phyloP scores from a whole-genome alignment of 1,284 basidiomycete genomes.

The Xanthoconium separans region DNA sequence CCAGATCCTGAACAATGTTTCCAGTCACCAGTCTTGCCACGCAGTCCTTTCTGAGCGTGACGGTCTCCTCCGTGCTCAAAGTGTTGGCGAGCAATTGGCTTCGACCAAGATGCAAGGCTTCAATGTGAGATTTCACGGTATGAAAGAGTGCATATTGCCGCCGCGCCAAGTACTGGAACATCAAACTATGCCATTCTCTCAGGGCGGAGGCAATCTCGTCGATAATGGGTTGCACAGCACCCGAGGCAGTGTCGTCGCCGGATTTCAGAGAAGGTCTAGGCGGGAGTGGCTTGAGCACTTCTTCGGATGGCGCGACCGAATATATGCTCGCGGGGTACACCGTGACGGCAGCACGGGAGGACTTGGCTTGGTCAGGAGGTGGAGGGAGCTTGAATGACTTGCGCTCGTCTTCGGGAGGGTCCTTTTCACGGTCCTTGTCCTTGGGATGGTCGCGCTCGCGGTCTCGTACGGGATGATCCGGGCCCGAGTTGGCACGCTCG shows the following conservation, averaged over 20 bases:
- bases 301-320: conserved; percentile 65
- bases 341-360: conserved; percentile 64
- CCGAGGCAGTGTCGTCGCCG: conserved; percentile 86
- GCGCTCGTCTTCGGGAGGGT: conserved; percentile 39
- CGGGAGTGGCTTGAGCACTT: conserved; percentile 75
- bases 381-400: conserved; percentile 71
- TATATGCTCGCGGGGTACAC: conserved; percentile 69
- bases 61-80: conserved; percentile 85
- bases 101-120: conserved; percentile 86
- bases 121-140: conserved; percentile 86
- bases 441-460: conserved; percentile 58
- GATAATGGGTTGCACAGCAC: conserved; percentile 83
- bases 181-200: conserved; percentile 91
- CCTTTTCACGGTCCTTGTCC: conserved; percentile 65
- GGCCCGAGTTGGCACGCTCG: conserved; percentile 45
- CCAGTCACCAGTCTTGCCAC: conserved; percentile 87
- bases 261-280: conserved; percentile 92
- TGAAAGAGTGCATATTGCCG: conserved; percentile 91
- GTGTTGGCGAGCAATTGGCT: conserved; percentile 89
- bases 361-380: conserved; percentile 69
- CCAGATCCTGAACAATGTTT: conserved; percentile 89
- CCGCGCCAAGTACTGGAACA: conserved; percentile 87
- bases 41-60: conserved; percentile 81
- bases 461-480: conserved; percentile 38
- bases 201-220: conserved; percentile 97